phyloP scores from a whole-genome alignment of 495 filamentous ascomycete species.

The Penicillium subrubescens region DNA sequence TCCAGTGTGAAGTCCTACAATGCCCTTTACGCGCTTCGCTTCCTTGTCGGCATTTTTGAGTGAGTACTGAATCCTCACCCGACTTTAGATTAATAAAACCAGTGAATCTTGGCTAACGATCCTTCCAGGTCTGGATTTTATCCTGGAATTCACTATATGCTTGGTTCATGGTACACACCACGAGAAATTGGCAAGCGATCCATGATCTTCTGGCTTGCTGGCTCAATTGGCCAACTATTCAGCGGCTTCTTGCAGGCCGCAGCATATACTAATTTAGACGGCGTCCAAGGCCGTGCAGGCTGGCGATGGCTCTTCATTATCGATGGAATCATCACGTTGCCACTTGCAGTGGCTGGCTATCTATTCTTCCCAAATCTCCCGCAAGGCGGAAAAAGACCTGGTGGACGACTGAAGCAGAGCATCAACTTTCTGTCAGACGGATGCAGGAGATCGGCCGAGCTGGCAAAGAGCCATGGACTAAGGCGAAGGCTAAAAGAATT shows the following conservation, averaged over 20 bases:
- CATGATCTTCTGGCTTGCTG: slow-evolving; percentile 54
- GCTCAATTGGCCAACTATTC: slow-evolving; percentile 51
- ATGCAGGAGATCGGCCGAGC: slow-evolving; percentile 30
- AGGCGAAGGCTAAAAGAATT: slow-evolving; percentile 26
- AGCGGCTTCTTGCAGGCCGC: slow-evolving; percentile 37
- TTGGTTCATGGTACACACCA: slow-evolving; percentile 46
- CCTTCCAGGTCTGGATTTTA: slow-evolving; percentile 25
- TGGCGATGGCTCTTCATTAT: slow-evolving; percentile 40
- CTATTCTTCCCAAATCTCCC: background rate
- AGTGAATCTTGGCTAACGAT: background rate
- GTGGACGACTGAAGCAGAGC: background rate
- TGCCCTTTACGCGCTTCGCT: slow-evolving; percentile 43
- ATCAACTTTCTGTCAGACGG: background rate
- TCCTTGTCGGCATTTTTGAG: slow-evolving; percentile 6
- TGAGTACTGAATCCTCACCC: background rate
- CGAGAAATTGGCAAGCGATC: slow-evolving; percentile 52
- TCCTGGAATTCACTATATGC: slow-evolving; percentile 35
- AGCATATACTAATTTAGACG: slow-evolving; percentile 38
- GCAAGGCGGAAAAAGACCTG: background rate
- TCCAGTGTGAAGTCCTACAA: slow-evolving; percentile 41
- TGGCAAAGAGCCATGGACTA: slow-evolving; percentile 27
- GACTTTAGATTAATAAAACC: background rate
- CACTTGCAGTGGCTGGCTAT: slow-evolving; percentile 44
- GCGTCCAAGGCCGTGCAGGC: slow-evolving; percentile 37
- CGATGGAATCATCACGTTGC: slow-evolving; percentile 40